Percentiles rank a stretch among this genome's conserved stretches.
Conservation (phyloP, 2,329 filamentous ascomycete genomes). For the Sporothrix brasiliensis region DNA sequence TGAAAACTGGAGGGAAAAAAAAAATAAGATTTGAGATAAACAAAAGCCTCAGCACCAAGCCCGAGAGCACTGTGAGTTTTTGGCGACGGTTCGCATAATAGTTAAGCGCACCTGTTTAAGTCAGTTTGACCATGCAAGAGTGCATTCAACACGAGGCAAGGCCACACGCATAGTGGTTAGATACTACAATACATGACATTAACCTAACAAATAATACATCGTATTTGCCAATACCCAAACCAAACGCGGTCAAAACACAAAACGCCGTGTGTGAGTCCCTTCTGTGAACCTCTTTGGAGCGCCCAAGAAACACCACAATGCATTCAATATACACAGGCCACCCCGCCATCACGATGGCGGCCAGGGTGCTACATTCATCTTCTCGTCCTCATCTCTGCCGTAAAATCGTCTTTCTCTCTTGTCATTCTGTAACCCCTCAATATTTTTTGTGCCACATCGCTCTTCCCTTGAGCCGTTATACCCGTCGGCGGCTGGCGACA, state of each 20-base stretch:
- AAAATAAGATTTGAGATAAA: too few relatives aligned
- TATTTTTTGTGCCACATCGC: not conserved
- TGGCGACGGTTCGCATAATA: not conserved
- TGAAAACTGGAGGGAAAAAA: too few relatives aligned
- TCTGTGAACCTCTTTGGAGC: constrained; percentile 21
- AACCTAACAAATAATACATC: constrained; percentile 15
- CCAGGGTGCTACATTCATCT: not conserved
- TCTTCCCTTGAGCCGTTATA: not conserved
- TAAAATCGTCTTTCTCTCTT: not conserved
- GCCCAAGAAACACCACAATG: constrained; percentile 27
- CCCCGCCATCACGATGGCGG: not conserved
- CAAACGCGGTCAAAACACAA: constrained; percentile 20
- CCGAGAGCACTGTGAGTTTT: too few relatives aligned
- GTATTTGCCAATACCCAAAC: constrained; percentile 22
- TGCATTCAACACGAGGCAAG: not conserved
- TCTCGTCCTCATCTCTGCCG: not conserved
- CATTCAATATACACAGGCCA: constrained; percentile 25
- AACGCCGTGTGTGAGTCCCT: constrained; percentile 27
- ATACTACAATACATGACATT: constrained; percentile 2
- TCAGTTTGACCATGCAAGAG: not conserved
- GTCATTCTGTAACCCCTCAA: not conserved
- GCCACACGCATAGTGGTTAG: not conserved
- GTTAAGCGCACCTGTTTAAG: not conserved
- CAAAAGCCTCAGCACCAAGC: too few relatives aligned
- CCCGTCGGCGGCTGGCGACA: too few relatives aligned